These are phyloP conservation scores for Geosiphon pyriformis DNA, from an alignment of 192 early-diverging fungal genomes.

Conservation along the genomic window DNA sequence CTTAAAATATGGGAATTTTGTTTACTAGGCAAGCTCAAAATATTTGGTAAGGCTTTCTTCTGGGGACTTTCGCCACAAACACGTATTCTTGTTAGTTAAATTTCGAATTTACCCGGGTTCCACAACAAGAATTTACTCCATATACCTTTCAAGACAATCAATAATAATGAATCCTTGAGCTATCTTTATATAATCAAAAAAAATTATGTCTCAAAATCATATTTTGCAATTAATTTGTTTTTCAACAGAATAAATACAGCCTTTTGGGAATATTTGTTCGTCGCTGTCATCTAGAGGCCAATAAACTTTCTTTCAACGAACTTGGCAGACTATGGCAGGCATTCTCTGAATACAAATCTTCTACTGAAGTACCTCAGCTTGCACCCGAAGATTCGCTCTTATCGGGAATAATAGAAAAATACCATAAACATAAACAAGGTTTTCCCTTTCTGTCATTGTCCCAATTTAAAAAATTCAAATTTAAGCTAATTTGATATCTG, in stretches of 20 bases:
- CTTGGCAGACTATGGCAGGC: conserved; percentile 10
- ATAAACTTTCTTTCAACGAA: conserved; percentile 12
- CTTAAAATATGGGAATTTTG: too few relatives aligned
- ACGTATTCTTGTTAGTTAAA: not conserved
- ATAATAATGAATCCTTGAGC: too few relatives aligned
- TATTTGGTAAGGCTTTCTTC: not conserved
- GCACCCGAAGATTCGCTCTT: not conserved
- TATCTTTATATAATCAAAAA: too few relatives aligned
- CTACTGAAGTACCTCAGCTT: not conserved
- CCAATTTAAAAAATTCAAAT: not conserved
- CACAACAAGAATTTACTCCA: not conserved
- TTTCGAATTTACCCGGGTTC: not conserved
- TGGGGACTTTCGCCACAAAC: not conserved
- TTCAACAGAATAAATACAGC: conserved; percentile 10
- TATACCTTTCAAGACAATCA: too few relatives aligned
- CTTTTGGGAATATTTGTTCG: conserved; percentile 20
- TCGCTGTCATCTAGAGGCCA: conserved; percentile 11
- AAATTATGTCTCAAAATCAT: too few relatives aligned
- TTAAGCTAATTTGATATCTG: not conserved
- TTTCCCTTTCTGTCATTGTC: not conserved
- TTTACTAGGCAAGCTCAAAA: not conserved
- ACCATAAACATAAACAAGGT: conserved; percentile 19
- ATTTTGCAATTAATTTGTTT: too few relatives aligned
- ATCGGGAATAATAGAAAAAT: not conserved
- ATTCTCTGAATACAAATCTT: conserved; percentile 5